A percentile compares a stretch with the other conserved stretches of the same genome.
These are phyloP conservation scores for Tetrapisispora namnaoensis DNA, from an alignment of 805 yeast species.

Conservation along the genomic window DNA sequence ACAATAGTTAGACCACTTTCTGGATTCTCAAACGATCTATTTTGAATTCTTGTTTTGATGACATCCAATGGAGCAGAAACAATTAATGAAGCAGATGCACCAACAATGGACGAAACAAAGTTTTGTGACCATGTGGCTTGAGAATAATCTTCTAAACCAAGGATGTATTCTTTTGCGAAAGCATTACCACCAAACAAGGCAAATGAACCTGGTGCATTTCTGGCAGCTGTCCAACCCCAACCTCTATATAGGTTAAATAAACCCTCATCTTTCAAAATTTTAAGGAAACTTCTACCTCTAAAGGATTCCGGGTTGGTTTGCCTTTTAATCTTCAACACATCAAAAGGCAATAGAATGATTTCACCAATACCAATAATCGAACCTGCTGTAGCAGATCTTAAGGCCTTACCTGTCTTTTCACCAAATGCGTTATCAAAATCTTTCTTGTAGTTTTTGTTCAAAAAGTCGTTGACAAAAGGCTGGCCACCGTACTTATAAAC, in stretches of 20 bases:
- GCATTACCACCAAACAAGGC: slow-evolving; percentile 98
- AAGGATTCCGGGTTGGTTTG: slow-evolving; percentile 99
- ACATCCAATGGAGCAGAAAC: slow-evolving; percentile 98
- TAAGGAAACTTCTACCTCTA: slow-evolving; percentile 92
- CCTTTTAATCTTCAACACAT: slow-evolving; percentile 94
- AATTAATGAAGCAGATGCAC: slow-evolving; percentile 93
- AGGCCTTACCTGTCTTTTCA: slow-evolving; percentile 92
- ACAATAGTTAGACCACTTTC: slow-evolving; percentile 88
- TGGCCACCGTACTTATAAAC: slow-evolving; percentile 99
- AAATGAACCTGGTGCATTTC: slow-evolving; percentile 98
- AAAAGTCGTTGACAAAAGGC: slow-evolving; percentile 93
- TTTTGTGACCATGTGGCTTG: slow-evolving; percentile 92
- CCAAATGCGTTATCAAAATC: slow-evolving; percentile 74
- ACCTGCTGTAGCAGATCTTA: slow-evolving; percentile 95
- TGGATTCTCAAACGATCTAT: slow-evolving; percentile 89
- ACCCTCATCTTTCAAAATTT: slow-evolving; percentile 84
- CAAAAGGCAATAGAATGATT: slow-evolving; percentile 88
- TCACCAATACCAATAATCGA: slow-evolving; percentile 96
- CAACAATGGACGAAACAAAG: slow-evolving; percentile 87
- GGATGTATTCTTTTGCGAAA: slow-evolving; percentile 92
- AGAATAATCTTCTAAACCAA: slow-evolving; percentile 77
- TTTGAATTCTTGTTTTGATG: slow-evolving; percentile 96
- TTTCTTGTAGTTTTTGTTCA: slow-evolving; percentile 61
- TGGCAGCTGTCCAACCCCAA: slow-evolving; percentile 99
- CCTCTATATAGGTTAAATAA: slow-evolving; percentile 81